Conservation (phyloP, 371 early-diverging fungal genomes). For the Fennellomyces sp. region DNA sequence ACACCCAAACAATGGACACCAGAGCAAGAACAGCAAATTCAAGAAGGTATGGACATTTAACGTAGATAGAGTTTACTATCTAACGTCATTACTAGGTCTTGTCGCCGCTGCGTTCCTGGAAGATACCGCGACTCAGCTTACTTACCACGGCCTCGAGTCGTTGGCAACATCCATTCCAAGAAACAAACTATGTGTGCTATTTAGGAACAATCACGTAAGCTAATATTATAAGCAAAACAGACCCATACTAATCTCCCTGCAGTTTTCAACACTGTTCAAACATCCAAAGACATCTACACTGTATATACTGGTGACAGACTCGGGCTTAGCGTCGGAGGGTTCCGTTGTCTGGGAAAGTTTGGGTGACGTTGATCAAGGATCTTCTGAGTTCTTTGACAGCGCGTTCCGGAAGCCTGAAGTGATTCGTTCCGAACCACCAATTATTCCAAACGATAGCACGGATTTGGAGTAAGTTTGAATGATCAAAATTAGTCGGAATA, state of each 20-base stretch:
- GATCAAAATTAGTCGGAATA: background rate
- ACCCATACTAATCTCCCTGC: too few species aligned
- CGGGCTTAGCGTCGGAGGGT: conserved; percentile 69
- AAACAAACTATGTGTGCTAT: conserved; percentile 73
- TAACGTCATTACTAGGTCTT: conserved; percentile 39
- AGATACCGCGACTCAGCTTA: conserved; percentile 82
- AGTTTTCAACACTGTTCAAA: conserved; percentile 85
- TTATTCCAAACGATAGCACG: background rate
- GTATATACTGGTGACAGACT: conserved; percentile 87
- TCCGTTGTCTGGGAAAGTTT: conserved; percentile 81
- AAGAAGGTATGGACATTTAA: conserved; percentile 23
- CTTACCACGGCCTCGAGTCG: conserved; percentile 73
- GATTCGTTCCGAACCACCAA: background rate
- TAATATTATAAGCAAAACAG: too few species aligned
- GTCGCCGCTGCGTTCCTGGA: conserved; percentile 70
- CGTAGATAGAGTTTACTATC: background rate
- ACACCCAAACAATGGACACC: conserved; percentile 14
- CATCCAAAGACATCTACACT: conserved; percentile 61
- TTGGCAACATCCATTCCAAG: conserved; percentile 67
- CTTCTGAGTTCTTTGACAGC: conserved; percentile 70
- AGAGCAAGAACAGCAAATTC: conserved; percentile 31
- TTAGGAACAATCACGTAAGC: conserved; percentile 90
- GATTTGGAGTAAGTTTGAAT: conserved; percentile 29
- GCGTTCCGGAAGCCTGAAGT: conserved; percentile 45
- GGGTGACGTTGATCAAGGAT: conserved; percentile 67